These are phyloP conservation scores for Misopates orontium DNA, from an alignment of 257 asterid species.

Conservation along the genomic window DNA sequence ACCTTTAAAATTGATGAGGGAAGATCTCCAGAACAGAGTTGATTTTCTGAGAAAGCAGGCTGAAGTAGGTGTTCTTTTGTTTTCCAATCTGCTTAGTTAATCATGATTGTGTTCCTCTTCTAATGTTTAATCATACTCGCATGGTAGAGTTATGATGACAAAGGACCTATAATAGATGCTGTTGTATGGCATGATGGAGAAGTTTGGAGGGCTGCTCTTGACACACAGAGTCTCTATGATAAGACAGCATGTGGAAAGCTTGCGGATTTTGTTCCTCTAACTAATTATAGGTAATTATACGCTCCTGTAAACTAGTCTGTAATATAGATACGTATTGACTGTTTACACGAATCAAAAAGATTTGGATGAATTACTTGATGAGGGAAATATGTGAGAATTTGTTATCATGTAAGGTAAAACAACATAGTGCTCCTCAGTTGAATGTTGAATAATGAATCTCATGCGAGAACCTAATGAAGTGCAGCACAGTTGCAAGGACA, in stretches of 20 bases:
- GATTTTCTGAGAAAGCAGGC: slow-evolving; percentile 90
- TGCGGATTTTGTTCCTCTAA: slow-evolving; percentile 81
- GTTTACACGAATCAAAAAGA: slow-evolving; percentile 19
- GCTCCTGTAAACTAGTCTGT: slow-evolving; percentile 15
- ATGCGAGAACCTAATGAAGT: not conserved
- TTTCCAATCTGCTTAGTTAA: slow-evolving; percentile 20
- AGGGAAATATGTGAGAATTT: slow-evolving; percentile 12
- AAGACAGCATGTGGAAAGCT: slow-evolving; percentile 80
- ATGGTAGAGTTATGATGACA: slow-evolving; percentile 81
- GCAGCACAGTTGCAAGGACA: not conserved
- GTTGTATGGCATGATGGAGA: slow-evolving; percentile 99
- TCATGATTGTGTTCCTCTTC: slow-evolving; percentile 25
- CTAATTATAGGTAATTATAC: slow-evolving; percentile 76
- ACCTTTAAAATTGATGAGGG: slow-evolving; percentile 65
- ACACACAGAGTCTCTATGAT: slow-evolving; percentile 85
- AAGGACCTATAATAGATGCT: slow-evolving; percentile 94
- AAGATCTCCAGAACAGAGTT: slow-evolving; percentile 87
- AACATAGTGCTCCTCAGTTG: slow-evolving; percentile 2
- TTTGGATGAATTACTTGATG: not conserved
- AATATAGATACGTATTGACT: not conserved
- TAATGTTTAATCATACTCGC: slow-evolving; percentile 26
- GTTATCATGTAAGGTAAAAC: slow-evolving; percentile 9
- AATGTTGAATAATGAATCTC: not conserved
- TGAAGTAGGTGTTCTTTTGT: slow-evolving; percentile 49
- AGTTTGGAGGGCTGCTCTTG: slow-evolving; percentile 96